Evolutionary conservation across 2,329 filamentous ascomycete species (phyloP), one percentile per base, ranked within the genome.

Genomic region (Thelonectria blattea): DNA sequence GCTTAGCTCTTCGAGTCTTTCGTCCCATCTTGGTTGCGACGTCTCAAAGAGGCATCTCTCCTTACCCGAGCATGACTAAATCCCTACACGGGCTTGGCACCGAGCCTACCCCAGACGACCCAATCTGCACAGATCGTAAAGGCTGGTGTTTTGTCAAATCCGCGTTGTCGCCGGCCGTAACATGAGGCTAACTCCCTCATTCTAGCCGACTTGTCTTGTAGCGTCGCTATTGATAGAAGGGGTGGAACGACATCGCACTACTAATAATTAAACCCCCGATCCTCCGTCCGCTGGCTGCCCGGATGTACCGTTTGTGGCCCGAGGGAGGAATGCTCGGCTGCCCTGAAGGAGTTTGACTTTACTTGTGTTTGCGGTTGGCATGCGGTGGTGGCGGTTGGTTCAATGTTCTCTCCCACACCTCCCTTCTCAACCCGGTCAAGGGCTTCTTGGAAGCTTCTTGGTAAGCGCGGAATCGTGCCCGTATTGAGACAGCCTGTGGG

Each of bases 51-150:
- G 34, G 6, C 34, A 37, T 37, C 34, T 15, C 34, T 14, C 15
- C 4, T 10, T 5, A 17, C 18, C 11, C 12, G 20, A 20, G 42
- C 39, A 42, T 42, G 39, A 42, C 39, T 42, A 42, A 42, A 17
- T 42, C 9, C n/a, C 39, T 17, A 17, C 17, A 42, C 39, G 39
- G n/a, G 39, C 39, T 42, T 42, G 39, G 39, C 39, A 42, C 3
- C 9, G n/a, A 17, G 10, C 9, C 32, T 45, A 47, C 43, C 43
- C 52, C 43, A 27, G 52, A 47, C 32, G 52, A 55, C 17, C 49
- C 47, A 57, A 57, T 57, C 55, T 57, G 27, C 30, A 27, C 5
- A 15, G 55, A 57, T 57, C 55, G 55, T 30, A 20, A 47, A 20
- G n/a, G 12, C 30, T 17, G 12, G 42, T 9, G 24, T 20, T n/a